These are phyloP conservation scores for Colletotrichum tofieldiae DNA, from an alignment of 2,329 filamentous ascomycete genomes.

Conservation along the genomic window DNA sequence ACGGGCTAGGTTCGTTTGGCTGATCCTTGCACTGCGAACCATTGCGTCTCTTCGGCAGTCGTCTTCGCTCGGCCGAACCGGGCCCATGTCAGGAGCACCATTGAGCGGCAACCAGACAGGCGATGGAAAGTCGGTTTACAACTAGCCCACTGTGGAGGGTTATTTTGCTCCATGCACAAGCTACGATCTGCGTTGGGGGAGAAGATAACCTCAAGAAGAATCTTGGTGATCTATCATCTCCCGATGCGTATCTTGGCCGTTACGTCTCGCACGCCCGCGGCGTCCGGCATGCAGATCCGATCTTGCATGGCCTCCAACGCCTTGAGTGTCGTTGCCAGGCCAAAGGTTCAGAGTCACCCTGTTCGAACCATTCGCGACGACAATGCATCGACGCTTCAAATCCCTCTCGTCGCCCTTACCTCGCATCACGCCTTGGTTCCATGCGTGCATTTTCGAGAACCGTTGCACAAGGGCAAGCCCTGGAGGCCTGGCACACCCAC, in stretches of 20 bases:
- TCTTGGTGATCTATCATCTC: constrained; percentile 4
- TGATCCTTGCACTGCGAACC: constrained; percentile 14
- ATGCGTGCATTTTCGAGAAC: neutral
- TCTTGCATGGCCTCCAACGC: constrained; percentile 19
- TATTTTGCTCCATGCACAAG: neutral
- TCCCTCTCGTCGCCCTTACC: neutral
- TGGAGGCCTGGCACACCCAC: constrained; percentile 7
- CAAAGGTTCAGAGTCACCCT: constrained; percentile 3
- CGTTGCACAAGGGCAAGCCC: constrained; percentile 15
- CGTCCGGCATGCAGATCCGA: constrained; percentile 29
- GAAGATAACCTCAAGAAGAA: constrained; percentile 1
- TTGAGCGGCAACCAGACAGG: neutral
- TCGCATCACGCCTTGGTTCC: neutral
- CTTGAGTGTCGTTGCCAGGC: constrained; percentile 6
- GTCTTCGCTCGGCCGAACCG: neutral
- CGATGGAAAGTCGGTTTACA: neutral
- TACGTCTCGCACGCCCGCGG: constrained; percentile 31
- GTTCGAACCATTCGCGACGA: neutral
- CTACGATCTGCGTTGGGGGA: neutral
- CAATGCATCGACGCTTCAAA: neutral
- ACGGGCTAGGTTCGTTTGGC: neutral
- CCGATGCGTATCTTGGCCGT: constrained; percentile 6
- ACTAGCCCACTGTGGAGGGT: too few species aligned
- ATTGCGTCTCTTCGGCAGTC: constrained; percentile 7
- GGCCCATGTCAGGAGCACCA: neutral